phyloP scores from a whole-genome alignment of 768 basidiomycete genomes.

The Amanita muscaria region DNA sequence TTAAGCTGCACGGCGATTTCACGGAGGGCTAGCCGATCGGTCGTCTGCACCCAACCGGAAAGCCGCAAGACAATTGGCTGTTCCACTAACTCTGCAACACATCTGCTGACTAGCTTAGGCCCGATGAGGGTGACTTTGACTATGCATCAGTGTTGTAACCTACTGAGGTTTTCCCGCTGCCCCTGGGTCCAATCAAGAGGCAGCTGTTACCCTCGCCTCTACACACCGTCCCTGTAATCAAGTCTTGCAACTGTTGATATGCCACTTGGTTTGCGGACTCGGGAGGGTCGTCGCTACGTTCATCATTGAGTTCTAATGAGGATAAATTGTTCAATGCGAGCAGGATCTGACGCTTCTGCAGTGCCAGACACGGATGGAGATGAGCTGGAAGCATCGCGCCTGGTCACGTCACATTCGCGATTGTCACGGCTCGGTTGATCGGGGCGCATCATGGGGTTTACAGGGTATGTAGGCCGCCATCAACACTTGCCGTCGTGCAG shows the following conservation, averaged over 20 bases:
- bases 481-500: neutral
- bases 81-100: slow-evolving; percentile 24
- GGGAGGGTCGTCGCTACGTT: slow-evolving; percentile 21
- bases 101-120: slow-evolving; percentile 49
- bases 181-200: slow-evolving; percentile 74
- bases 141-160: slow-evolving; percentile 13
- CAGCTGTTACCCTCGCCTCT: slow-evolving; percentile 94
- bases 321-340: slow-evolving; percentile 1
- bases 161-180: slow-evolving; percentile 81
- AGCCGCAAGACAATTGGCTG: slow-evolving; percentile 71
- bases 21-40: slow-evolving; percentile 83
- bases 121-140: slow-evolving; percentile 6
- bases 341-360: slow-evolving; percentile 13
- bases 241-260: slow-evolving; percentile 44
- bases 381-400: slow-evolving; percentile 14
- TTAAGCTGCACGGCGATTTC: slow-evolving; percentile 84
- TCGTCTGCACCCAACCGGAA: slow-evolving; percentile 78
- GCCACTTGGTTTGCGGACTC: slow-evolving; percentile 43
- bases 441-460: slow-evolving; percentile 44
- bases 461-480: slow-evolving; percentile 33
- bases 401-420: slow-evolving; percentile 15
- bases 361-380: neutral
- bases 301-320: slow-evolving; percentile 11
- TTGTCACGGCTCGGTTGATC: slow-evolving; percentile 2
- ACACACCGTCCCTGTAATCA: slow-evolving; percentile 65